Percentiles rank a stretch among this genome's conserved stretches.
phyloP scores from a whole-genome alignment of 1,284 basidiomycete genomes.

The Kwoniella shivajii region DNA sequence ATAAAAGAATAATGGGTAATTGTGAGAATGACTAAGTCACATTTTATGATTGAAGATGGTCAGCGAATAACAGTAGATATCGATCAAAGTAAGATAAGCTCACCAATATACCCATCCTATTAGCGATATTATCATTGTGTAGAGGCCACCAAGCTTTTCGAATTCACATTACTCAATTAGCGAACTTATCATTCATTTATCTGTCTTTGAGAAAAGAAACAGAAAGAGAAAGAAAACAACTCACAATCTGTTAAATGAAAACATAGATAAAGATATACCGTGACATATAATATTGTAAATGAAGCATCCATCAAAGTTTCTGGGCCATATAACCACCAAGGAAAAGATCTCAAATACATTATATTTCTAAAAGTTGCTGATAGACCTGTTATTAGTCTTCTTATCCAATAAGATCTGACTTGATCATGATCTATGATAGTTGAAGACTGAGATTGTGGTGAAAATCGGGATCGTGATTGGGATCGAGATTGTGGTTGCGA shows the following conservation, averaged over 20 bases:
- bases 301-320: slow-evolving; percentile 32
- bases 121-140: slow-evolving; percentile 22
- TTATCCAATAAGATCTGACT: not conserved
- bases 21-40: slow-evolving; percentile 41
- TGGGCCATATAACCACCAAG: slow-evolving; percentile 36
- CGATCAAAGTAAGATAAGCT: slow-evolving; percentile 1
- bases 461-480: not conserved
- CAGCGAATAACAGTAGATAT: not conserved
- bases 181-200: not conserved
- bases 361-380: slow-evolving; percentile 20
- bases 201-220: too few species aligned
- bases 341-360: slow-evolving; percentile 31
- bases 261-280: slow-evolving; percentile 21
- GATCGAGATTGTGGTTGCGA: too few species aligned
- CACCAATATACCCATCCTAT: slow-evolving; percentile 37
- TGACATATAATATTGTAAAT: slow-evolving; percentile 29
- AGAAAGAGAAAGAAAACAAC: not conserved
- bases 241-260: slow-evolving; percentile 12
- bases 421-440: not conserved
- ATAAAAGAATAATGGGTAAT: slow-evolving; percentile 49
- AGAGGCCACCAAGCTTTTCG: slow-evolving; percentile 13
- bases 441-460: not conserved
- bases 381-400: slow-evolving; percentile 2
- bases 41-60: not conserved
- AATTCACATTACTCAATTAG: not conserved